Evolutionary conservation across 768 basidiomycete genomes (phyloP).

Genomic region (Tylopilus sp.): DNA sequence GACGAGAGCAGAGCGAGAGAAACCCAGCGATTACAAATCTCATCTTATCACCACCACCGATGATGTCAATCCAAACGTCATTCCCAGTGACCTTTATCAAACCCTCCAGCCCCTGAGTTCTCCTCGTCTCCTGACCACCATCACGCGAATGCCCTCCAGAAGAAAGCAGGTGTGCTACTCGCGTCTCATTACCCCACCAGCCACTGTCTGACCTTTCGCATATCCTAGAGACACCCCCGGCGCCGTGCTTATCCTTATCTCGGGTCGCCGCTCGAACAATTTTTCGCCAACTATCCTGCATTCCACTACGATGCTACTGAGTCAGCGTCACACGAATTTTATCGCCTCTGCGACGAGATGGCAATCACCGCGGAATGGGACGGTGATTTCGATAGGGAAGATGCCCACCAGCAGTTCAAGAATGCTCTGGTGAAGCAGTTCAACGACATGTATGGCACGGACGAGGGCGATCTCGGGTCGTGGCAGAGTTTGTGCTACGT

Average conservation of each 20-base stretch:
- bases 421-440: conserved; percentile 14
- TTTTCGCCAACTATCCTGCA: background rate
- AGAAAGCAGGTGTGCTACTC: background rate
- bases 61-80: no score
- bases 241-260: background rate
- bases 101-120: background rate
- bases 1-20: background rate
- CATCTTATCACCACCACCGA: background rate
- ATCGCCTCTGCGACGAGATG: conserved; percentile 12
- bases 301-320: conserved; percentile 7
- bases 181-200: no score
- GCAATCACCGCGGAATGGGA: no score
- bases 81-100: no score
- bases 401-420: conserved; percentile 5
- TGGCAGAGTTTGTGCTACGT: conserved; percentile 14
- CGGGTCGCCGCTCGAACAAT: background rate
- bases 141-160: background rate
- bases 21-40: no score
- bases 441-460: conserved; percentile 12
- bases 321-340: conserved; percentile 7
- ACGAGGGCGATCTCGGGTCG: background rate
- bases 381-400: background rate
- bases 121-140: background rate
- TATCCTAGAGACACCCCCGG: background rate
- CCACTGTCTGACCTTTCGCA: no score